Percentiles rank a stretch among this genome's conserved stretches.
These are phyloP conservation scores for Tulasnella sp. DNA, from an alignment of 768 basidiomycete species.

Conservation along the genomic window DNA sequence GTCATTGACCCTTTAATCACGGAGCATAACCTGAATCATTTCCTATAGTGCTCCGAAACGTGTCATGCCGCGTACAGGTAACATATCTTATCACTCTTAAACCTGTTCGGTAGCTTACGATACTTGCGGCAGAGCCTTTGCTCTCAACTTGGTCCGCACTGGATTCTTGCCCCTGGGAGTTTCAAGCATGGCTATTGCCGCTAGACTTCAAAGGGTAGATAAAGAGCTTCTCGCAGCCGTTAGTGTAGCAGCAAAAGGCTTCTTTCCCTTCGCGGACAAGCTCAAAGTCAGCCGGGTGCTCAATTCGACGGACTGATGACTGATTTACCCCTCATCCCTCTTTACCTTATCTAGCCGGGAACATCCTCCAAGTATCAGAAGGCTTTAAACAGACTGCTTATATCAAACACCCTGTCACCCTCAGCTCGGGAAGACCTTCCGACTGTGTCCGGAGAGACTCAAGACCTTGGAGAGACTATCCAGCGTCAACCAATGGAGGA, in stretches of 20 bases:
- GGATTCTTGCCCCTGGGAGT: not conserved
- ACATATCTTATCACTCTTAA: not conserved
- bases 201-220: not conserved
- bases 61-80: not conserved
- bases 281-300: not conserved
- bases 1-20: not conserved
- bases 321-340: not conserved
- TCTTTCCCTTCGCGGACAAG: not conserved
- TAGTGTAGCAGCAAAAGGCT: not conserved
- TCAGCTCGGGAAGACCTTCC: not conserved
- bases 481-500: not conserved
- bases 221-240: not conserved
- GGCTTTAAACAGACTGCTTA: not conserved
- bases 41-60: not conserved
- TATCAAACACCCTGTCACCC: not conserved
- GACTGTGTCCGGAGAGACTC: not conserved
- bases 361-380: not conserved
- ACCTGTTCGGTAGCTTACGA: not conserved
- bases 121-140: not conserved
- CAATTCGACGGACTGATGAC: not conserved
- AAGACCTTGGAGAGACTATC: not conserved
- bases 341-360: not conserved
- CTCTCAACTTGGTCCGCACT: not conserved
- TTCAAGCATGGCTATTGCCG: conserved; percentile 2
- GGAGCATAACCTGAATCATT: no score